These are phyloP conservation scores for Trichosporon coremiiforme DNA, from an alignment of 1,284 basidiomycete species.

Conservation along the genomic window DNA sequence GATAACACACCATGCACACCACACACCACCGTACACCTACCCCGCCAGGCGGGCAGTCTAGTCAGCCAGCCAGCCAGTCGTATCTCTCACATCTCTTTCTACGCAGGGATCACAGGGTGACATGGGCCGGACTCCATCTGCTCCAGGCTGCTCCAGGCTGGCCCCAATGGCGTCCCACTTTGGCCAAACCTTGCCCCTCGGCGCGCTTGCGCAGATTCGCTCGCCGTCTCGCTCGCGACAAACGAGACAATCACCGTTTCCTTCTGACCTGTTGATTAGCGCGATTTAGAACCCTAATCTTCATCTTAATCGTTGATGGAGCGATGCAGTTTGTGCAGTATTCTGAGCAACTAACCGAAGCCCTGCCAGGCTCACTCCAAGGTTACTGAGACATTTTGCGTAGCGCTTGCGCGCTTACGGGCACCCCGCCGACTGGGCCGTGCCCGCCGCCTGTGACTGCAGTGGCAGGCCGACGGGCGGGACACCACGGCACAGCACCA, in stretches of 20 bases:
- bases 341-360: background rate
- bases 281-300: constrained; percentile 3
- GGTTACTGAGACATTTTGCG: background rate
- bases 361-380: background rate
- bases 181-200: too few relatives aligned
- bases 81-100: background rate
- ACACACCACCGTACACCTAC: background rate
- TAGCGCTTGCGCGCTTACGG: background rate
- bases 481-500: background rate
- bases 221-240: background rate
- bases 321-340: background rate
- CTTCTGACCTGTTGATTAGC: background rate
- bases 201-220: too few relatives aligned
- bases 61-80: background rate
- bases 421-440: background rate
- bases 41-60: background rate
- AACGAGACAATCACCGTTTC: background rate
- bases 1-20: background rate
- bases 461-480: background rate
- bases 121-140: background rate
- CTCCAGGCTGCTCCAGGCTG: background rate
- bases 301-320: background rate
- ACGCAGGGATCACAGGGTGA: background rate
- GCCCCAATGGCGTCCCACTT: background rate
- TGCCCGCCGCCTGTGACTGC: background rate